phyloP scores from a whole-genome alignment of 225 moss, liverwort and hornwort genomes.

The Marchantia polymorpha region DNA sequence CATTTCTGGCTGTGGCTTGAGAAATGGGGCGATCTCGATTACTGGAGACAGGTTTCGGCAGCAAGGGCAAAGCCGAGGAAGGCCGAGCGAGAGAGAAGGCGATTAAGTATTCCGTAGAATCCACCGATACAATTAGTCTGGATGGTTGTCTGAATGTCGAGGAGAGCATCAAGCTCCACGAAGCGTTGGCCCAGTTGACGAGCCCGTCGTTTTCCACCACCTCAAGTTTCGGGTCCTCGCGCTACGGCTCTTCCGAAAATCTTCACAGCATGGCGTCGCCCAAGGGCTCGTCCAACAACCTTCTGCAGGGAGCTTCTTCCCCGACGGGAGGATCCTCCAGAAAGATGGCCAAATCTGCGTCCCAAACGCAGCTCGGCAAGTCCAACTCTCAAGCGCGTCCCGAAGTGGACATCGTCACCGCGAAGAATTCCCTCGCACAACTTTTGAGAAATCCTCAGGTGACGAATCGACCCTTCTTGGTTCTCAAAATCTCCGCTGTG shows the following conservation, averaged over 20 bases:
- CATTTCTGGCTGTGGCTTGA: not conserved
- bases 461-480: not conserved
- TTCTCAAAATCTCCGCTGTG: not conserved
- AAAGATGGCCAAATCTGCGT: not conserved
- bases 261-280: constrained; percentile 1
- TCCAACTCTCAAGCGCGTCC: not conserved
- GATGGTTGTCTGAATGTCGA: constrained; percentile 25
- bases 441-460: constrained; percentile 16
- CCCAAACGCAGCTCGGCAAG: not conserved
- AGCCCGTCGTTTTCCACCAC: not conserved
- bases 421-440: constrained; percentile 17
- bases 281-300: not conserved
- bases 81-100: constrained; percentile 35
- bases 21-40: constrained; percentile 20
- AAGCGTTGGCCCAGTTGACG: constrained; percentile 18
- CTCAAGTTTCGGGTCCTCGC: constrained; percentile 8
- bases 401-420: constrained; percentile 8
- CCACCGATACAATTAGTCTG: not conserved
- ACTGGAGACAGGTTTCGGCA: constrained; percentile 9
- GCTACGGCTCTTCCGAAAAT: not conserved
- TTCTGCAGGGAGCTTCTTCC: not conserved
- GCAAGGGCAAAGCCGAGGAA: constrained; percentile 22
- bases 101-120: constrained; percentile 11
- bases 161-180: constrained; percentile 22
- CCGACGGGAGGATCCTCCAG: constrained; percentile 3